Percentiles rank a stretch among this genome's conserved stretches.
These are phyloP conservation scores for Neonectria punicea DNA, from an alignment of 2,329 filamentous ascomycete genomes.

Conservation along the genomic window DNA sequence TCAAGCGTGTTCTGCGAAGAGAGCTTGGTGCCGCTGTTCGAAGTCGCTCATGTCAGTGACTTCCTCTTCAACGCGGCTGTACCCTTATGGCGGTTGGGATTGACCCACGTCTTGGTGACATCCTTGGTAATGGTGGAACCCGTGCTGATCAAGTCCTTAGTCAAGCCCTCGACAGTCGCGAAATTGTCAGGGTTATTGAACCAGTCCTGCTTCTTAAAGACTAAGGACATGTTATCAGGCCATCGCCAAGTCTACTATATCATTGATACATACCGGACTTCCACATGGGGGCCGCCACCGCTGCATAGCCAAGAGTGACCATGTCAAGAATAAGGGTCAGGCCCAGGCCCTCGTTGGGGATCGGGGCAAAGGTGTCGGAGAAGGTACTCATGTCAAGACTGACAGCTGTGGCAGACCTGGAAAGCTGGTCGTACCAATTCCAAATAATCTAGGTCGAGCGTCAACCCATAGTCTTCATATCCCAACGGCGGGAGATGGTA, in stretches of 20 bases:
- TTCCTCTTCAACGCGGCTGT: too few relatives aligned
- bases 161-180: not conserved
- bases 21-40: not conserved
- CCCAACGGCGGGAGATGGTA: not conserved
- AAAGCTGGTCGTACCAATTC: conserved; percentile 13
- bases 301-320: conserved; percentile 9
- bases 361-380: conserved; percentile 2
- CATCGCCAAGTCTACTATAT: not conserved
- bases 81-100: not conserved
- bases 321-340: conserved; percentile 11
- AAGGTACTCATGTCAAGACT: not conserved
- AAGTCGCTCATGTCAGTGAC: not conserved
- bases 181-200: conserved; percentile 10
- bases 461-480: not conserved
- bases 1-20: conserved; percentile 15
- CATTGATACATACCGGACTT: not conserved
- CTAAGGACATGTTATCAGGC: not conserved
- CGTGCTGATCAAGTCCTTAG: conserved; percentile 4
- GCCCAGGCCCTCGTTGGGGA: conserved; percentile 4
- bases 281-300: conserved; percentile 1
- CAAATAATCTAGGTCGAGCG: not conserved
- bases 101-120: not conserved
- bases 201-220: conserved; percentile 11
- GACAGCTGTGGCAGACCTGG: not conserved
- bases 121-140: conserved; percentile 11